Base-by-base conservation (phyloP, 768 basidiomycete species). In the Lactarius pseudohatsudake region DNA sequence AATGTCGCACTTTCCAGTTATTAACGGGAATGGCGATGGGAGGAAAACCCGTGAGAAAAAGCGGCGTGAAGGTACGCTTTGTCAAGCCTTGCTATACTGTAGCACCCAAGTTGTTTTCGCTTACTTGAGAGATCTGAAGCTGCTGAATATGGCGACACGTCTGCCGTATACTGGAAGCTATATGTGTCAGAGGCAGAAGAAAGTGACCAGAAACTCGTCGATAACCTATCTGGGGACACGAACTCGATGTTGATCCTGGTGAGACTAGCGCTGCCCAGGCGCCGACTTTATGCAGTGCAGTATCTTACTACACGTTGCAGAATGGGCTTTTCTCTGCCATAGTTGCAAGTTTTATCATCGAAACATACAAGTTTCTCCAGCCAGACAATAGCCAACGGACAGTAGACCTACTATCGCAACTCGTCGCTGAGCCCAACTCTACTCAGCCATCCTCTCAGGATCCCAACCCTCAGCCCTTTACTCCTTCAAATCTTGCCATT, bases 161-260 rank as follows among this genome's bases (percentile, higher is more conserved):
- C 65, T 10, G 41, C 65, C 20, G 47, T 58, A 65, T 65, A 70
- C 16, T 71, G 70, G 70, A 64, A 62, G 16, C 28, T 62, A 36
- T 71, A 71, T 43, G 36, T 3, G 15, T 56, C 59, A 15, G 70
- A 71, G 28, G 66, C 70, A 16, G 57, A 64, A 43, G 43, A 6
- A 16, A 36, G 47, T n/a, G 70, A 71, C 50, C 53, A 32, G n/a
- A 61, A 63, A 15, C 30, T 71, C 15, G 50, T 70, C 26, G 59
- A 71, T 0, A 70, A 41, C 38, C 40, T 71, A 38, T 57, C 16
- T 22, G 62, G 67, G 3, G 61, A 72, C 41, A 72, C 65, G 20
- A 38, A 57, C 13, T 71, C 61, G 2, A 71, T 71, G 62, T 55
- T 71, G 16, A 53, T 71, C 26, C 26, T 71, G 55, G 70, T 71